Conservation (phyloP, 139 green algal genomes). For the Tetradesmus obliquus region DNA sequence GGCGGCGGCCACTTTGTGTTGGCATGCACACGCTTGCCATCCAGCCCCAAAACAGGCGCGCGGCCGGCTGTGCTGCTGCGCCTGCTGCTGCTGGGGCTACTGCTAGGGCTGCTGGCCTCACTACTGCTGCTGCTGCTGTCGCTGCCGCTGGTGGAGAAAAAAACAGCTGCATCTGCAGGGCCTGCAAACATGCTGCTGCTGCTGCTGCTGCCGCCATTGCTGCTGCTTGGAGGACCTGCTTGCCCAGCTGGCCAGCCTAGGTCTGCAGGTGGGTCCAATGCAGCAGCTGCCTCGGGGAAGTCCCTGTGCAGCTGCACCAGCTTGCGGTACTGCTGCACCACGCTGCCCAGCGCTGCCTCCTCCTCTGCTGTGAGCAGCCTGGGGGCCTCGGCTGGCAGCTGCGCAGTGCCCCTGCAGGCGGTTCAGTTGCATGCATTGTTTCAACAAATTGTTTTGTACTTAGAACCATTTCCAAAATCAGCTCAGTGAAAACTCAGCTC, state of each 20-base stretch:
- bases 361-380: conserved; percentile 31
- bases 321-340: conserved; percentile 16
- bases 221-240: background rate
- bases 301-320: conserved; percentile 20
- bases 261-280: background rate
- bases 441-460: no score
- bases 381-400: background rate
- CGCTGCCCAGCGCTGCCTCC: background rate
- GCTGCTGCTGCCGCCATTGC: background rate
- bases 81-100: background rate
- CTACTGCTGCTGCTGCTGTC: background rate
- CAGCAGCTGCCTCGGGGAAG: background rate
- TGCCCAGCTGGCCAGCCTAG: no score
- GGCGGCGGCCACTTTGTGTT: background rate
- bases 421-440: no score
- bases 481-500: no score
- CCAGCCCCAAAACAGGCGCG: background rate
- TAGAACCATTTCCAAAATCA: no score
- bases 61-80: background rate
- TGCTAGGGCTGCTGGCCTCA: background rate
- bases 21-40: background rate
- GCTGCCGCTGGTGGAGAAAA: background rate
- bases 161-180: background rate
- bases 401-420: background rate
- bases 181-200: background rate